Base-by-base conservation (phyloP, 2,329 filamentous ascomycete species). In the Trichoderma sp. region DNA sequence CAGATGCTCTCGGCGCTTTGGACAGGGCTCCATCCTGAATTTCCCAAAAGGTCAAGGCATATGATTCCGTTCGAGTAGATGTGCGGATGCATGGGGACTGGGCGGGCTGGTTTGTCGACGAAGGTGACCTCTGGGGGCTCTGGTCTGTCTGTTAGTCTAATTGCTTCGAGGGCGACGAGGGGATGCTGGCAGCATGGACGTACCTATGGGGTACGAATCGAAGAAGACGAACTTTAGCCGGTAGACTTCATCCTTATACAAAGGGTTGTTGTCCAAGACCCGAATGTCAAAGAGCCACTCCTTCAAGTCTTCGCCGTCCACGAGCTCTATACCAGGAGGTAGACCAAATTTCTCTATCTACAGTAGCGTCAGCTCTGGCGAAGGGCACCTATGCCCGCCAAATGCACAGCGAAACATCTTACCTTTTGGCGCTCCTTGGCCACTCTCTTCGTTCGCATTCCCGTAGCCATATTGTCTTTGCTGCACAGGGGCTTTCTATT, bases 61-160 rank as follows among this genome's bases (percentile, higher is more conserved):
- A 99, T 99, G 79, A 98, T 97, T 74, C 96, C 96, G 80, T 99
- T 99, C 74, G 92, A 96, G 83, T 99, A 99, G 80, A 99, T 92
- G 82, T 99, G 96, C 3, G 96, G 96, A 76, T 99, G 96, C 79
- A 97, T 94, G 1, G 96, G 96, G 75, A 99, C 94, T 46, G 86
- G 85, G 55, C 88, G 86, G 74, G 86, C 83, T 39, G 87, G 79
- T 65, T 87, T 82, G 74, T 89, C 84, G 67, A 93, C 85, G 77
- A 99, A 99, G 68, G 92, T 91, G 73, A 98, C 96, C 84, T 99
- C 96, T 28, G 96, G 96, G 0, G 96, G 91, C 83, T 97, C 95
- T 75, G 32, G 43, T 32, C 26, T 56, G 51, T 8, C 18, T 66
- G 68, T 58, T 51, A 68, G 59, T n/a, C 39, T 28, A 21, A 4